Base-by-base conservation (phyloP, 2,329 filamentous ascomycete species). In the Sarocladium strictum region DNA sequence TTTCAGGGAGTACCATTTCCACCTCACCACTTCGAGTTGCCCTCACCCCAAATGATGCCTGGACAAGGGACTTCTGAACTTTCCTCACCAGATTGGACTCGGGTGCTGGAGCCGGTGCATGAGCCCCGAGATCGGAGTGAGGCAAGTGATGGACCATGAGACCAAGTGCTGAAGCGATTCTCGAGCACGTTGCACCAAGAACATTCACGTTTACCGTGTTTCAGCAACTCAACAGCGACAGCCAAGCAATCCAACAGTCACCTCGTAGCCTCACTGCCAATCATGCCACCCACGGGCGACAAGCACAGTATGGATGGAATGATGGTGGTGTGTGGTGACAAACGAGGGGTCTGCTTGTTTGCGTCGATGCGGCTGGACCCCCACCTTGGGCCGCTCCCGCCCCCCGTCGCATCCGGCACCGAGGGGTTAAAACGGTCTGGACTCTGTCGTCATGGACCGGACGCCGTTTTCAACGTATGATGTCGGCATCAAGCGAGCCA, bases 1-100 rank as follows among this genome's bases (percentile, higher is more conserved):
- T 77, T 76, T 55, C 67, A 71, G 23, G 73, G 72, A 7, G 69
- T 76, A 24, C 67, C 74, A 1, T 76, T 76, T 54, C 75, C 75
- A 3, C 67, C 68, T 5, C 71, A 74, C 59, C 73, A 70, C 49
- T 69, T 76, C 54, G 75, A 78, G 62, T 62, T 78, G 10, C 73
- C 74, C 4, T 76, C 76, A 37, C 75, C 75, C 14, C 70, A 76
- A 53, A 71, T 78, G n/a, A 63, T 64, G 27, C 65, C 73, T 43
- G 63, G 62, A 9, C 60, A 62, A 56, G 63, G 38, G 6, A 3
- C 60, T 55, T 57, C 61, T 56, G 59, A 61, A 55, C 55, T 64
- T 51, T 59, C 62, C 33, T 58, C 58, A 55, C 58, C 63, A 43
- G 57, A 60, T 23, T 64, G 62, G 62, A 51, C 47, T 4, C 26